These are phyloP conservation scores for Chlorella sorokiniana DNA, from an alignment of 139 green algal species.

Conservation along the genomic window DNA sequence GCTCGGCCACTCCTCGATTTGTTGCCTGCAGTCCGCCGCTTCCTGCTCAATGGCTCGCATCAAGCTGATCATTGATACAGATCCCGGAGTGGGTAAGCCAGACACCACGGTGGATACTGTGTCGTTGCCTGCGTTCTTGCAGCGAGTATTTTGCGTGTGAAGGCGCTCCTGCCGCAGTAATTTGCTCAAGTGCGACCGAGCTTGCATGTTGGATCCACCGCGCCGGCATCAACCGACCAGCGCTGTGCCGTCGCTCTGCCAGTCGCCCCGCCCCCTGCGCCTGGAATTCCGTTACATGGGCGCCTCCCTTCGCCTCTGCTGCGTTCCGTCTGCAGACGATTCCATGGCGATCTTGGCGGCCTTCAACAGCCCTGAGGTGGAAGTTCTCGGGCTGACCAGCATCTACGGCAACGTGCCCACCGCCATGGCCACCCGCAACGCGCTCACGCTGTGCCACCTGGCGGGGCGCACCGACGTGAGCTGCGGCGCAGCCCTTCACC, in stretches of 20 bases:
- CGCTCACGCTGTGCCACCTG: slow-evolving; percentile 65
- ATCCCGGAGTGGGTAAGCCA: slow-evolving; percentile 70
- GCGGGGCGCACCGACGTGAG: slow-evolving; percentile 35
- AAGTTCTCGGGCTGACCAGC: slow-evolving; percentile 81
- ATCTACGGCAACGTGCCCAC: slow-evolving; percentile 87
- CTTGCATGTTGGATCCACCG: too few species aligned
- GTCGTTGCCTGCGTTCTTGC: neutral
- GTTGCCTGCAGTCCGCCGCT: neutral
- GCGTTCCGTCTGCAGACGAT: slow-evolving; percentile 66
- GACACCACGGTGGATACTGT: neutral
- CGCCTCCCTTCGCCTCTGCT: neutral
- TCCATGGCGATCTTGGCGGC: slow-evolving; percentile 81
- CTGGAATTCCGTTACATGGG: too few species aligned
- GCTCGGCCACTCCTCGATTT: too few species aligned
- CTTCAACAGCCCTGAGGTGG: slow-evolving; percentile 74
- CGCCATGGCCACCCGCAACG: slow-evolving; percentile 77
- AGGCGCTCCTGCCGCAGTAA: too few species aligned
- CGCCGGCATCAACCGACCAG: too few species aligned
- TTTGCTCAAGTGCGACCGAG: too few species aligned
- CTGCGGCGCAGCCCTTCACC: too few species aligned
- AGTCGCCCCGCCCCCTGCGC: too few species aligned
- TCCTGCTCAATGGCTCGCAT: slow-evolving; percentile 15
- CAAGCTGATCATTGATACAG: slow-evolving; percentile 81
- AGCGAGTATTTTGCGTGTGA: too few species aligned
- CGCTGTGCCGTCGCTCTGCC: too few species aligned